Evolutionary conservation across 192 early-diverging fungal genomes (phyloP).

Genomic region (Coemansia sp.): DNA sequence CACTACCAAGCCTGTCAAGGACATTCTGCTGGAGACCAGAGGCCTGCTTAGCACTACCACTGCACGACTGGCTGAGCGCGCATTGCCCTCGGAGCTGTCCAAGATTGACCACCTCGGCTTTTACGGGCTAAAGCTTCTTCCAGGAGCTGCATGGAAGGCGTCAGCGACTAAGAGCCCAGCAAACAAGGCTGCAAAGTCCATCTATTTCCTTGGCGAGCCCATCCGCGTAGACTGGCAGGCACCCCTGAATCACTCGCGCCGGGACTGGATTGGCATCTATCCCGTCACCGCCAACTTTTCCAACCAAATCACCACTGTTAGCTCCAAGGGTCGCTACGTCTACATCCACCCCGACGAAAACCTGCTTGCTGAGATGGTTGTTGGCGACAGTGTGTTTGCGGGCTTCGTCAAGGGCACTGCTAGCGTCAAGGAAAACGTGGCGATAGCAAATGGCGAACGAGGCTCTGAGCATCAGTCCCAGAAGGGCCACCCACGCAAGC

Average conservation of each 20-base stretch:
- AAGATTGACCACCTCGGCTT: conserved; percentile 24
- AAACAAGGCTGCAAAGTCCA: conserved; percentile 13
- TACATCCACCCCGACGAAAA: conserved; percentile 63
- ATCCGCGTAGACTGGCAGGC: conserved; percentile 76
- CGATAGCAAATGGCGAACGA: conserved; percentile 12
- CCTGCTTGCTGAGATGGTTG: conserved; percentile 58
- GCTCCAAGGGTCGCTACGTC: conserved; percentile 71
- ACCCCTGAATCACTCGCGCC: conserved; percentile 66
- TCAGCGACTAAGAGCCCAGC: conserved; percentile 6
- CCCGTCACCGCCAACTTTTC: conserved; percentile 75
- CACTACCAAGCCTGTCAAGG: conserved; percentile 63
- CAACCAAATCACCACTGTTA: conserved; percentile 70
- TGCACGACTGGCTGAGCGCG: conserved; percentile 46
- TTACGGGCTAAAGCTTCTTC: conserved; percentile 33
- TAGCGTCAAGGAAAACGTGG: conserved; percentile 22
- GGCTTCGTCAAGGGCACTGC: conserved; percentile 42
- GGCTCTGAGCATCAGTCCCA: conserved; percentile 29
- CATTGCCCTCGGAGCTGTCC: conserved; percentile 44
- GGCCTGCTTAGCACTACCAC: conserved; percentile 52
- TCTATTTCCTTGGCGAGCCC: conserved; percentile 72
- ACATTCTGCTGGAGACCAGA: conserved; percentile 61
- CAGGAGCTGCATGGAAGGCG: conserved; percentile 29
- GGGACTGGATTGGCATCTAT: conserved; percentile 96
- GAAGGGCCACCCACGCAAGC: conserved; percentile 14
- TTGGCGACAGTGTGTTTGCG: conserved; percentile 55